phyloP scores from a whole-genome alignment of 768 basidiomycete genomes.

The Pseudohyphozyma bogoriensis region DNA sequence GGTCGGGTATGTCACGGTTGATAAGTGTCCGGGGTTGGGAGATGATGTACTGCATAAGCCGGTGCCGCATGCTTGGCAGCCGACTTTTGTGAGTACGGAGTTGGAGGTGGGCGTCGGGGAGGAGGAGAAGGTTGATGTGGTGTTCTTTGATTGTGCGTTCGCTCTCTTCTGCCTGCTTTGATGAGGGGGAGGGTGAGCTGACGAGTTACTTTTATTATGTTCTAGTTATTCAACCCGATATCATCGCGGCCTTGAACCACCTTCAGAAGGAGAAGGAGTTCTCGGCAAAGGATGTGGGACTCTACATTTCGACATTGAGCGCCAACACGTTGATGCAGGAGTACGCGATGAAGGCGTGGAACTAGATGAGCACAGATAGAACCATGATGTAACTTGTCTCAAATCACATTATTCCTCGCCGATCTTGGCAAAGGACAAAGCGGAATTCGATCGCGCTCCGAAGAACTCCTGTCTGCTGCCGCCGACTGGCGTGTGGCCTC shows the following conservation, averaged over 20 bases:
- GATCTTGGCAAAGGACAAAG: no score
- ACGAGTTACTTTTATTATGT: no score
- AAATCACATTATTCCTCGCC: no score
- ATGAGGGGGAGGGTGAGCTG: no score
- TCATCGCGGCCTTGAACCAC: slow-evolving; percentile 46
- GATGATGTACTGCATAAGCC: slow-evolving; percentile 62
- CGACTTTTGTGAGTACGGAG: slow-evolving; percentile 54
- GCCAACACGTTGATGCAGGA: slow-evolving; percentile 49
- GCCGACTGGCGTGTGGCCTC: no score
- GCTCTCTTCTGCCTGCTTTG: no score
- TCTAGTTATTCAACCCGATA: slow-evolving; percentile 50
- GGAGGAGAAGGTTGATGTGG: slow-evolving; percentile 53
- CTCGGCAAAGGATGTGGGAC: slow-evolving; percentile 46
- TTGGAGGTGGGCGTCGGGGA: slow-evolving; percentile 41
- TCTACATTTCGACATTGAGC: slow-evolving; percentile 47
- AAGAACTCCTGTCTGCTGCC: no score
- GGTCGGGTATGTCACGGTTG: slow-evolving; percentile 60
- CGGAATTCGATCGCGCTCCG: no score
- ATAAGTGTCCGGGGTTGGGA: slow-evolving; percentile 56
- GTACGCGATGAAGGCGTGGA: slow-evolving; percentile 42
- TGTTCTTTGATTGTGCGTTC: slow-evolving; percentile 68
- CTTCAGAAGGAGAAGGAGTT: slow-evolving; percentile 47
- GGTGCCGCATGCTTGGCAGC: slow-evolving; percentile 47
- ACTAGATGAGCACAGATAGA: no score
- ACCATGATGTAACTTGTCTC: no score